Evolutionary conservation across 2,329 filamentous ascomycete species (phyloP).

Genomic region (Juglanconis juglandina): DNA sequence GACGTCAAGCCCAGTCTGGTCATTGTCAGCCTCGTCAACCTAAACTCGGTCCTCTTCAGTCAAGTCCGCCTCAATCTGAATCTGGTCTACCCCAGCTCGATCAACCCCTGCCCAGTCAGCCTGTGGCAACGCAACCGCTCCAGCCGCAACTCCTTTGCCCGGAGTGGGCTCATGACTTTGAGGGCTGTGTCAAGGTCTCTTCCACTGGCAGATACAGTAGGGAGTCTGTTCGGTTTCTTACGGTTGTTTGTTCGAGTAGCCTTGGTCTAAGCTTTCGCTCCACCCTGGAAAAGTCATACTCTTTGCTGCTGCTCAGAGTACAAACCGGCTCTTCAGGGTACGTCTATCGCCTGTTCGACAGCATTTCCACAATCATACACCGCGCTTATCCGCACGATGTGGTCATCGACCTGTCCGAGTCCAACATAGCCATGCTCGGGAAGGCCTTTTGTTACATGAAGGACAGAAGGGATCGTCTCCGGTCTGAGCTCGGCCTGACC

Average conservation of each 20-base stretch:
- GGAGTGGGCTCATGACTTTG: not conserved
- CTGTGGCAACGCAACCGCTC: not conserved
- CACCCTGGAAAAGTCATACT: not conserved
- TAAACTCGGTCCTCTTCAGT: not conserved
- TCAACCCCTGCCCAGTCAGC: not conserved
- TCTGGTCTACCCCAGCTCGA: not conserved
- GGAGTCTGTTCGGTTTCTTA: not conserved
- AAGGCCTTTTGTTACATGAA: slow-evolving; percentile 9
- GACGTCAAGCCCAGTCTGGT: not conserved
- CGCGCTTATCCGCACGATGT: not conserved
- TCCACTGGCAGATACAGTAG: not conserved
- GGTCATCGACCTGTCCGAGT: not conserved
- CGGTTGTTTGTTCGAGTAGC: not conserved
- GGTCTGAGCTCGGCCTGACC: not conserved
- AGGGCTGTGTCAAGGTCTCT: not conserved
- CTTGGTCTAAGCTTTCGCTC: not conserved
- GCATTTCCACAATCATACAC: not conserved
- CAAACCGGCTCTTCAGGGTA: not conserved
- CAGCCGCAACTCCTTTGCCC: not conserved
- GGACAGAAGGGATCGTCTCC: not conserved
- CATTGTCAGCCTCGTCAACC: not conserved
- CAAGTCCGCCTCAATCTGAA: too few species aligned
- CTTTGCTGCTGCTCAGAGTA: not conserved
- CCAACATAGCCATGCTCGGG: not conserved
- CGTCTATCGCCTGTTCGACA: not conserved